Base-by-base conservation (phyloP, 208 protist genomes). In the Trypanosoma conorhini region DNA sequence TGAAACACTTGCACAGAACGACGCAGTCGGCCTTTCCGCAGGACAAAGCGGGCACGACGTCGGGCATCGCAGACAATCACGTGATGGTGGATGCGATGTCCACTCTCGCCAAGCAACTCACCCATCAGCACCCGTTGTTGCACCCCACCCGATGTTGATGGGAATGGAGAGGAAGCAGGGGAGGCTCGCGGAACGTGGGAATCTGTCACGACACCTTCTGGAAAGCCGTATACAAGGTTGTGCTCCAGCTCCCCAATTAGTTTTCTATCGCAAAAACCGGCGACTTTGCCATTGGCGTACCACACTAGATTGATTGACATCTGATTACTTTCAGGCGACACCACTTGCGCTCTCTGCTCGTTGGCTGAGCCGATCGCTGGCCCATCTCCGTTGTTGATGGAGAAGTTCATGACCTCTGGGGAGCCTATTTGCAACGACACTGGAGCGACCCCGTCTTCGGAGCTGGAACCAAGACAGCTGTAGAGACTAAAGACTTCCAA, bases 41-140 rank as follows among this genome's bases (percentile, higher is more conserved):
- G 30, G 19, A 89, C 51, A 58, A 83, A 93, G 35, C 59, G 76
- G 9, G 83, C 83, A 4, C 68, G 52, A n/a, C 85, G 88, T 56
- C 78, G 48, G 13, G 61, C 73, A 54, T 89, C 81, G 64, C 85
- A 87, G 26, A 91, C 78, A 46, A 93, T 83, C 35, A 87, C 61
- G 57, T 75, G 77, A 52, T 67, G 68, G 62, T 89, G 85, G 9
- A 93, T 56, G 10, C 66, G 75, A 72, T 93, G 88, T 10, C 85
- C 83, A 24, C 77, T 71, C 64, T 93, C 85, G 19, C 58, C 65
- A 30, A 91, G 77, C 31, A 93, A 52, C 62, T 91, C 79, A 28
- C 88, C 88, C 3, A 76, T n/a, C 40, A 61, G 51, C 10, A 26
- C 24, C 8, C 51, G 42, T 21, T 68, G 7, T 2, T 19, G 42